Conservation (phyloP, 1,139 yeast species). For the Pneumocystis jirovecii region DNA sequence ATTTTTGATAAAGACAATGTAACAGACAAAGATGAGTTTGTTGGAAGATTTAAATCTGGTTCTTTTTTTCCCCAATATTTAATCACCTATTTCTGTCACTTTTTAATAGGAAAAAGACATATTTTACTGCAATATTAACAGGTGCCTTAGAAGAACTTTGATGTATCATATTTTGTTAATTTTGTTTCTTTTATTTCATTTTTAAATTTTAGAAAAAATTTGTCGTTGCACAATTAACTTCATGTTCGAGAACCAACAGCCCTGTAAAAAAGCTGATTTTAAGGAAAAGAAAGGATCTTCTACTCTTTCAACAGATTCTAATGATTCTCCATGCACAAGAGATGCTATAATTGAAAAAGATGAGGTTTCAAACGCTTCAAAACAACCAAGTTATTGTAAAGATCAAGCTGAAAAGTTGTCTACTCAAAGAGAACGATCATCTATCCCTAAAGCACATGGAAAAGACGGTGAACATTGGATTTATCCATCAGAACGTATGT, state of each 20-base stretch:
- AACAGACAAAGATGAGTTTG: slow-evolving; percentile 88
- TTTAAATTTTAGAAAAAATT: neutral
- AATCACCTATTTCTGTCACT: slow-evolving; percentile 38
- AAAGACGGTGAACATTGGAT: slow-evolving; percentile 52
- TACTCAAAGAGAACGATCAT: neutral
- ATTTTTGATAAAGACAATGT: slow-evolving; percentile 82
- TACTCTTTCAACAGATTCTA: neutral
- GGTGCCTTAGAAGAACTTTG: slow-evolving; percentile 88
- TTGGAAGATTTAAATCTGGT: slow-evolving; percentile 71
- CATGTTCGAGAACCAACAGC: neutral
- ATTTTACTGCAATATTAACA: slow-evolving; percentile 78
- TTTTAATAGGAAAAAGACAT: slow-evolving; percentile 2
- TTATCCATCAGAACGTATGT: slow-evolving; percentile 90
- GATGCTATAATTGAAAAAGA: neutral
- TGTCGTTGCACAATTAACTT: neutral
- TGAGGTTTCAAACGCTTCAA: neutral
- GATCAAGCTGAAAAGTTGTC: neutral
- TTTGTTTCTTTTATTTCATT: neutral
- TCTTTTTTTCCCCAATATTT: slow-evolving; percentile 99
- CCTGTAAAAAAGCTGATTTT: neutral
- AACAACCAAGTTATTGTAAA: neutral
- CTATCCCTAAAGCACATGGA: neutral
- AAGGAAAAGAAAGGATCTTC: neutral
- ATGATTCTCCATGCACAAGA: neutral
- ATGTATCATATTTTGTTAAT: slow-evolving; percentile 16